A percentile compares a stretch with the other conserved stretches of the same genome.
phyloP scores from a whole-genome alignment of 2,329 filamentous ascomycete species.

The Fusarium aywerte region DNA sequence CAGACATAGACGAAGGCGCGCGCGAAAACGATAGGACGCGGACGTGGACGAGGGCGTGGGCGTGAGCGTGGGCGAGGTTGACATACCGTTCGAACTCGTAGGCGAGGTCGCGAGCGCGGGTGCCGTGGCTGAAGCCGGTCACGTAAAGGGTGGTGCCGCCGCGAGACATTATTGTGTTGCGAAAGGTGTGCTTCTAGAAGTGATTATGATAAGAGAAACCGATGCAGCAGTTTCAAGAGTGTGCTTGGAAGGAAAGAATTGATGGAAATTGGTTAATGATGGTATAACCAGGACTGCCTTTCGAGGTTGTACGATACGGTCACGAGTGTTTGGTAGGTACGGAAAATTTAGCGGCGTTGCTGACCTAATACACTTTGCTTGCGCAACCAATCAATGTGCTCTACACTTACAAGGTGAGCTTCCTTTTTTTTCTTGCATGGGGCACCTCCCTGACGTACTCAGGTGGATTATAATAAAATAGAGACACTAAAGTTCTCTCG shows the following conservation, averaged over 20 bases:
- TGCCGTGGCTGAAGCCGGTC: slow-evolving; percentile 98
- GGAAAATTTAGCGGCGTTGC: slow-evolving; percentile 45
- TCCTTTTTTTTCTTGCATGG: neutral
- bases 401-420: neutral
- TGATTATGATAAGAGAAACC: slow-evolving; percentile 27
- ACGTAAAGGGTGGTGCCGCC: slow-evolving; percentile 96
- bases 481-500: too few relatives aligned
- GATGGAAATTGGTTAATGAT: slow-evolving; percentile 38
- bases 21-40: slow-evolving; percentile 50
- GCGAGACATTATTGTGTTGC: slow-evolving; percentile 77
- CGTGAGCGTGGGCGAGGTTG: slow-evolving; percentile 60
- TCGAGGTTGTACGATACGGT: slow-evolving; percentile 38
- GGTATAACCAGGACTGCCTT: slow-evolving; percentile 21
- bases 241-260: slow-evolving; percentile 26
- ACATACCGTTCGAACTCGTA: slow-evolving; percentile 99
- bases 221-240: slow-evolving; percentile 45
- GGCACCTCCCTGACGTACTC: too few relatives aligned
- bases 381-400: slow-evolving; percentile 8
- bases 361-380: slow-evolving; percentile 38
- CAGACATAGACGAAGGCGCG: slow-evolving; percentile 43
- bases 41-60: slow-evolving; percentile 54
- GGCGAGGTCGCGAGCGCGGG: slow-evolving; percentile 97
- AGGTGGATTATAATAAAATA: too few relatives aligned
- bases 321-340: slow-evolving; percentile 34
- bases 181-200: slow-evolving; percentile 11